Percentiles rank a stretch among this genome's conserved stretches.
Evolutionary conservation across 768 basidiomycete genomes (phyloP).

Genomic region (Dentipellis fragilis): DNA sequence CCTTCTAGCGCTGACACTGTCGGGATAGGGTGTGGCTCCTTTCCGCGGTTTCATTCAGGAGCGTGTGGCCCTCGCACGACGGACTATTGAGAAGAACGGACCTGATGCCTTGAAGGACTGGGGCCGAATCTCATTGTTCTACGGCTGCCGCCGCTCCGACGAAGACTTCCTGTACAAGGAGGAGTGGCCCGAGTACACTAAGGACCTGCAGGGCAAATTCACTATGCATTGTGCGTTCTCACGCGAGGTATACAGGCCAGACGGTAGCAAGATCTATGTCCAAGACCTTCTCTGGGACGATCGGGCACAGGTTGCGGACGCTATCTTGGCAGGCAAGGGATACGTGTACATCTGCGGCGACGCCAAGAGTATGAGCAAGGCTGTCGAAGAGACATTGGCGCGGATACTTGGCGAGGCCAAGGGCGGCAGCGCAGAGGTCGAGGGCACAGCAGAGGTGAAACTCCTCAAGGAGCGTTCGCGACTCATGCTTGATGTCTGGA

Average conservation of each 20-base stretch:
- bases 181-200: slow-evolving; percentile 85
- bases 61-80: slow-evolving; percentile 90
- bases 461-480: slow-evolving; percentile 89
- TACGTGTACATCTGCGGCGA: slow-evolving; percentile 97
- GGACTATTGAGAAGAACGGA: slow-evolving; percentile 92
- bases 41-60: slow-evolving; percentile 99
- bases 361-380: slow-evolving; percentile 92
- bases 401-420: slow-evolving; percentile 86
- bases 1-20: slow-evolving; percentile 1
- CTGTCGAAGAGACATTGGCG: slow-evolving; percentile 84
- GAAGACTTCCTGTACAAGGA: slow-evolving; percentile 93
- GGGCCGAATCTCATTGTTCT: slow-evolving; percentile 92
- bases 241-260: slow-evolving; percentile 74
- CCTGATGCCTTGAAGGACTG: slow-evolving; percentile 88
- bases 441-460: slow-evolving; percentile 88
- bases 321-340: slow-evolving; percentile 91
- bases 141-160: slow-evolving; percentile 83
- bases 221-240: slow-evolving; percentile 85
- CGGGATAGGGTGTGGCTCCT: slow-evolving; percentile 83
- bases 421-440: slow-evolving; percentile 79
- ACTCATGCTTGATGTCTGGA: slow-evolving; percentile 85
- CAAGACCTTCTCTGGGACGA: slow-evolving; percentile 93
- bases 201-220: slow-evolving; percentile 89
- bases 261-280: slow-evolving; percentile 97
- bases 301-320: slow-evolving; percentile 71